Percentiles rank a stretch among this genome's conserved stretches.
These are phyloP conservation scores for Beverwykella pulmonaria DNA, from an alignment of 495 filamentous ascomycete genomes.

Conservation along the genomic window DNA sequence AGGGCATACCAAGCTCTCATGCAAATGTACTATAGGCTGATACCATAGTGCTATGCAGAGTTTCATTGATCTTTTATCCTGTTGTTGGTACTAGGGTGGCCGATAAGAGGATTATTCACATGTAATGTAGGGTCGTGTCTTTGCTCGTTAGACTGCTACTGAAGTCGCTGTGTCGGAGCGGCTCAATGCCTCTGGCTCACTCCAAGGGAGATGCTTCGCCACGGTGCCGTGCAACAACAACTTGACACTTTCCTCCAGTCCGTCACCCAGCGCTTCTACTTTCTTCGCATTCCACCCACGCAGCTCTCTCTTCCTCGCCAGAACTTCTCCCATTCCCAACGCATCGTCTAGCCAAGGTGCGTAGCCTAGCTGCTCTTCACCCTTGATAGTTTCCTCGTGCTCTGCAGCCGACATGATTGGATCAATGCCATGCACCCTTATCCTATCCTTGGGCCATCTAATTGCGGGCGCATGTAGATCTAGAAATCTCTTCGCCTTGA, in stretches of 20 bases:
- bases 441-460: slow-evolving; percentile 39
- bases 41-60: no score
- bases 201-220: slow-evolving; percentile 1
- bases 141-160: no score
- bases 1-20: no score
- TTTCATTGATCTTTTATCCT: no score
- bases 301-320: slow-evolving; percentile 39
- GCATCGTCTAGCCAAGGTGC: slow-evolving; percentile 37
- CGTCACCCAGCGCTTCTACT: slow-evolving; percentile 8
- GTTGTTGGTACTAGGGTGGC: no score
- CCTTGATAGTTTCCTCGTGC: slow-evolving; percentile 28
- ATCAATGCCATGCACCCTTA: slow-evolving; percentile 44
- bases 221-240: background rate
- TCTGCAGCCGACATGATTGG: slow-evolving; percentile 40
- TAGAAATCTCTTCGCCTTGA: slow-evolving; percentile 45
- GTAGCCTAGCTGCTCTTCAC: slow-evolving; percentile 39
- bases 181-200: background rate
- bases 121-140: no score
- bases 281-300: slow-evolving; percentile 34
- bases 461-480: slow-evolving; percentile 45
- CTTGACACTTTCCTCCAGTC: slow-evolving; percentile 10
- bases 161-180: background rate
- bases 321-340: slow-evolving; percentile 33
- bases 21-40: no score
- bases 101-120: no score